These are phyloP conservation scores for Astrocystis sublimbata DNA, from an alignment of 495 filamentous ascomycete species.

Conservation along the genomic window DNA sequence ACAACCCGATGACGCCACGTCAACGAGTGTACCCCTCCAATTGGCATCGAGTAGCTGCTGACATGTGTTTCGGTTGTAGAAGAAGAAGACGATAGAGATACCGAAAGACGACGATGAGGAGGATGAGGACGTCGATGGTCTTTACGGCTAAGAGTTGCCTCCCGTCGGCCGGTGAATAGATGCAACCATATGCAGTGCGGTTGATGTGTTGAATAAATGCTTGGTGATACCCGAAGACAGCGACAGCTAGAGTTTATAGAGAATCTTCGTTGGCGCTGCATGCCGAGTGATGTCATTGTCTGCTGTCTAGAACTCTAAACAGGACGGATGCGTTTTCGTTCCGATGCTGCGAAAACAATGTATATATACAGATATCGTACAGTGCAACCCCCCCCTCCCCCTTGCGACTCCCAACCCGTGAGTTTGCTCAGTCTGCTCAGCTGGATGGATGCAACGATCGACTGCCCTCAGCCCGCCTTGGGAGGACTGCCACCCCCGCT, in stretches of 20 bases:
- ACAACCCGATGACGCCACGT: not conserved
- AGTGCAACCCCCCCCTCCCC: not conserved
- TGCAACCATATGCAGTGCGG: not conserved
- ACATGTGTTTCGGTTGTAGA: constrained; percentile 25
- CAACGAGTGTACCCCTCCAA: not conserved
- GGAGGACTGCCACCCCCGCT: constrained; percentile 25
- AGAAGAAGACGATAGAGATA: constrained; percentile 57
- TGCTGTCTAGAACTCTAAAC: not conserved
- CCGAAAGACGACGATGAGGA: constrained; percentile 52
- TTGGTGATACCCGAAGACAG: constrained; percentile 27
- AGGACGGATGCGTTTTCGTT: not conserved
- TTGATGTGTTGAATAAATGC: not conserved
- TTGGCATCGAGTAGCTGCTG: not conserved
- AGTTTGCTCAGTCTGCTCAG: not conserved
- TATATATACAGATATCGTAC: not conserved
- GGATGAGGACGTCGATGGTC: constrained; percentile 69
- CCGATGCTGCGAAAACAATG: not conserved
- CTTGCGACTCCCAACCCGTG: too few relatives aligned
- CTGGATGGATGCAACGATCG: too few relatives aligned
- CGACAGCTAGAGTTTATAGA: not conserved
- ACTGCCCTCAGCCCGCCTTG: constrained; percentile 27
- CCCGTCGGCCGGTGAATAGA: not conserved
- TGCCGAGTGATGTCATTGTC: not conserved
- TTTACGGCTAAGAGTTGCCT: constrained; percentile 61
- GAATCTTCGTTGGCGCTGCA: not conserved